These are phyloP conservation scores for Tephrocybe sp. DNA, from an alignment of 768 basidiomycete species.

Conservation along the genomic window DNA sequence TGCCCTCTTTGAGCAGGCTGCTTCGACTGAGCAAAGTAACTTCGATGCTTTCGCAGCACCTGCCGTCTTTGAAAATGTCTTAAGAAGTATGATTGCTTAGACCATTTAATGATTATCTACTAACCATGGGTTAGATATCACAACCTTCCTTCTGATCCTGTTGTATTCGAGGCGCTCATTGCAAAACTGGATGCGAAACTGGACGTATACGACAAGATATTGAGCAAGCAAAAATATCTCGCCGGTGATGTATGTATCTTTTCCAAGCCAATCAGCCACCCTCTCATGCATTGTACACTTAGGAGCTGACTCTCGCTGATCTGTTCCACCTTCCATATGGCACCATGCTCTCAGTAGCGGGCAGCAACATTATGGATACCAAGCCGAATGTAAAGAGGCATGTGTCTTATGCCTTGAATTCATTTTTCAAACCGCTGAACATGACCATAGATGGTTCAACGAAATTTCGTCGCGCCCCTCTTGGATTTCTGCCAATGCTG, in stretches of 20 bases:
- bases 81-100: too few species aligned
- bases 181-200: conserved; percentile 39
- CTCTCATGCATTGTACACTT: not conserved
- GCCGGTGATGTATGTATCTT: conserved; percentile 56
- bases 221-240: conserved; percentile 56
- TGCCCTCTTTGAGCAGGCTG: conserved; percentile 53
- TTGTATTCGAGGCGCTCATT: conserved; percentile 24
- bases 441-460: conserved; percentile 16
- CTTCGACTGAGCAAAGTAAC: conserved; percentile 49
- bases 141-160: conserved; percentile 45
- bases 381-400: conserved; percentile 49
- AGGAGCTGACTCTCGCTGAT: conserved; percentile 48
- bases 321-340: conserved; percentile 46
- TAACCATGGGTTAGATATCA: conserved; percentile 35
- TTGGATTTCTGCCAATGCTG: conserved; percentile 48
- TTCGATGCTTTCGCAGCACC: conserved; percentile 50
- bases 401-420: not conserved
- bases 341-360: conserved; percentile 21
- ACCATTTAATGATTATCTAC: too few species aligned
- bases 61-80: conserved; percentile 46
- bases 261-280: conserved; percentile 41
- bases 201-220: conserved; percentile 54
- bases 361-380: conserved; percentile 26
- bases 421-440: not conserved
- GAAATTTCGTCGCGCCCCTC: conserved; percentile 46